Percentiles rank a stretch among this genome's conserved stretches.
Evolutionary conservation across 148 eudicot species (phyloP).

Genomic region (Camellia granthamiana): DNA sequence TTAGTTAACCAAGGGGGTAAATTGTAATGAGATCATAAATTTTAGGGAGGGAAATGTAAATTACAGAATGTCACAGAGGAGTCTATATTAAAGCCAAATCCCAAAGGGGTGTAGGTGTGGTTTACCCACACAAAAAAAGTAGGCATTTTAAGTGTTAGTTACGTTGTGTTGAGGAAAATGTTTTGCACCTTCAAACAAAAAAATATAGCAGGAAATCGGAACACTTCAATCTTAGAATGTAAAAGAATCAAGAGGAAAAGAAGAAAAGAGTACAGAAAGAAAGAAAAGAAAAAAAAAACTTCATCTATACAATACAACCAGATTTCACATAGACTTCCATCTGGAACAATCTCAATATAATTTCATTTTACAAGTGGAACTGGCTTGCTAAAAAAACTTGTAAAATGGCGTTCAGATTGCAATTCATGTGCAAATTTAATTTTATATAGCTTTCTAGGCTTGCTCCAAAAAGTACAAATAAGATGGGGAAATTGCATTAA

Average conservation of each 20-base stretch:
- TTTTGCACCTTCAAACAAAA: not conserved
- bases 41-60: too few species aligned
- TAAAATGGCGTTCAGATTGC: not conserved
- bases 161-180: not conserved
- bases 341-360: not conserved
- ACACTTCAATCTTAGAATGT: not conserved
- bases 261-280: too few species aligned
- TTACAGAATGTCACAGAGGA: too few species aligned
- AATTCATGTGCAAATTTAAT: not conserved
- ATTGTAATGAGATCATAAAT: too few species aligned
- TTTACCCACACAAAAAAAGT: not conserved
- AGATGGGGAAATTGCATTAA: too few species aligned
- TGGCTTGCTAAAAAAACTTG: not conserved
- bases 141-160: not conserved
- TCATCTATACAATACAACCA: too few species aligned
- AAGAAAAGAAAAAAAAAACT: too few species aligned
- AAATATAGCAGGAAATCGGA: not conserved
- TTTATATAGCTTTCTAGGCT: not conserved
- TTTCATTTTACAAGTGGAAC: not conserved
- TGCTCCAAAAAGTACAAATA: not conserved
- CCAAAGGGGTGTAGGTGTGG: too few species aligned
- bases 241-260: not conserved
- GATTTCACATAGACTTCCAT: not conserved
- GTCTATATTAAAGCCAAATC: too few species aligned
- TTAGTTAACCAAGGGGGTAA: too few species aligned